Evolutionary conservation across 2,329 filamentous ascomycete species (phyloP).

Genomic region (Magnaporthiopsis incrustans): DNA sequence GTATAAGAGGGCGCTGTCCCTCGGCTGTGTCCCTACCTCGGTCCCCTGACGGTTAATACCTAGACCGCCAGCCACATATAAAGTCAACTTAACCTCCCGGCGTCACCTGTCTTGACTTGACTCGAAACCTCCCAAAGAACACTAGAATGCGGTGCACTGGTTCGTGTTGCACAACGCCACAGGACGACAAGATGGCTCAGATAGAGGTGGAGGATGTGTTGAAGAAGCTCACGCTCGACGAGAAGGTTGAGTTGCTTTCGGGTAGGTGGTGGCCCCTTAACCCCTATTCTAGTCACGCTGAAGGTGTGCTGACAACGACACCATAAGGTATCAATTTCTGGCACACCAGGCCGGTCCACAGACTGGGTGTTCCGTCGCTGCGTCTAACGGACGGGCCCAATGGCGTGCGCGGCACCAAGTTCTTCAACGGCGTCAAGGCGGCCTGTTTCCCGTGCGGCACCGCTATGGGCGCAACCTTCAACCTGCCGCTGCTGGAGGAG

Average conservation of each 20-base stretch:
- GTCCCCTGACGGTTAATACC: neutral
- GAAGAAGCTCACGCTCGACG: slow-evolving; percentile 41
- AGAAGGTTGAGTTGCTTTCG: slow-evolving; percentile 46
- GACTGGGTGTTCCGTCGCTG: slow-evolving; percentile 55
- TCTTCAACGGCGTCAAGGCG: slow-evolving; percentile 55
- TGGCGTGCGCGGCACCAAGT: slow-evolving; percentile 58
- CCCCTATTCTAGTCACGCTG: neutral
- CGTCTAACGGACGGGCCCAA: slow-evolving; percentile 63
- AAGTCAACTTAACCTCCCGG: neutral
- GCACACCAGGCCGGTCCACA: slow-evolving; percentile 55
- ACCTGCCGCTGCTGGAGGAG: slow-evolving; percentile 41
- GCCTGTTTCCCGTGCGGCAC: slow-evolving; percentile 56
- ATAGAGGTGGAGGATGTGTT: slow-evolving; percentile 47
- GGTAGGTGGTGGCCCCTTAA: slow-evolving; percentile 24
- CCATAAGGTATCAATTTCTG: slow-evolving; percentile 57
- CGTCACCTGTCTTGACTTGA: neutral
- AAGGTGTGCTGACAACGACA: slow-evolving; percentile 1
- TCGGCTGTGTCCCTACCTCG: neutral
- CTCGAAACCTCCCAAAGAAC: neutral
- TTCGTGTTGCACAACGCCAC: neutral
- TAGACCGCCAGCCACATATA: neutral
- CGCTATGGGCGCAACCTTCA: slow-evolving; percentile 49
- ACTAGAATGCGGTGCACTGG: neutral
- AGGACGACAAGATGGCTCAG: slow-evolving; percentile 33
- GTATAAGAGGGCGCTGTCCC: neutral